Percentiles rank a stretch among this genome's conserved stretches.
Conservation (phyloP, 805 yeast genomes). For the Kurtzmaniella fragi region DNA sequence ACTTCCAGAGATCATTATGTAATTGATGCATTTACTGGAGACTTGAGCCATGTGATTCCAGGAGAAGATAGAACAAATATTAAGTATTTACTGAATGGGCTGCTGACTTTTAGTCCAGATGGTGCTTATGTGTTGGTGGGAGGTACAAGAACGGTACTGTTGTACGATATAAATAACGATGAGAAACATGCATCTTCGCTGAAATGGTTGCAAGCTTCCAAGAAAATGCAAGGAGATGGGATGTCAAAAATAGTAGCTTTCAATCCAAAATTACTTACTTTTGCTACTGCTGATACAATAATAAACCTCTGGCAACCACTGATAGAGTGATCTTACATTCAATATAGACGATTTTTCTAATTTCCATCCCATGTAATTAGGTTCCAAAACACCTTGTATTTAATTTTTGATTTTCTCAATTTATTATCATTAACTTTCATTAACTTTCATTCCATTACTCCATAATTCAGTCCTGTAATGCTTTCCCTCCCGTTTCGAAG, state of each 20-base stretch:
- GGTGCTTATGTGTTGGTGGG: constrained; percentile 36
- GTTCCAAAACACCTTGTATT: neutral
- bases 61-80: constrained; percentile 7
- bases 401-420: neutral
- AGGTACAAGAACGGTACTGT: constrained; percentile 13
- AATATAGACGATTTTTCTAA: too few relatives aligned
- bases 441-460: neutral
- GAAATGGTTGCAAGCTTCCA: too few relatives aligned
- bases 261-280: constrained; percentile 55
- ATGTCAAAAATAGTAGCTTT: constrained; percentile 49
- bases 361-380: too few relatives aligned
- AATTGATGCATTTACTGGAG: constrained; percentile 67
- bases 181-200: constrained; percentile 11
- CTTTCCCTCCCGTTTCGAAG: too few relatives aligned
- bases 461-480: too few relatives aligned
- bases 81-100: constrained; percentile 28
- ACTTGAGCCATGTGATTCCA: constrained; percentile 14
- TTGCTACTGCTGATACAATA: constrained; percentile 59
- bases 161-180: constrained; percentile 25
- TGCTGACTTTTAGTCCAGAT: constrained; percentile 35
- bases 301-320: constrained; percentile 36
- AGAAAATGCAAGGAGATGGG: constrained; percentile 8
- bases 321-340: neutral
- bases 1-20: constrained; percentile 54
- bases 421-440: too few relatives aligned